These are phyloP conservation scores for Alnus rubra DNA, from an alignment of 306 rosid genomes.

Conservation along the genomic window DNA sequence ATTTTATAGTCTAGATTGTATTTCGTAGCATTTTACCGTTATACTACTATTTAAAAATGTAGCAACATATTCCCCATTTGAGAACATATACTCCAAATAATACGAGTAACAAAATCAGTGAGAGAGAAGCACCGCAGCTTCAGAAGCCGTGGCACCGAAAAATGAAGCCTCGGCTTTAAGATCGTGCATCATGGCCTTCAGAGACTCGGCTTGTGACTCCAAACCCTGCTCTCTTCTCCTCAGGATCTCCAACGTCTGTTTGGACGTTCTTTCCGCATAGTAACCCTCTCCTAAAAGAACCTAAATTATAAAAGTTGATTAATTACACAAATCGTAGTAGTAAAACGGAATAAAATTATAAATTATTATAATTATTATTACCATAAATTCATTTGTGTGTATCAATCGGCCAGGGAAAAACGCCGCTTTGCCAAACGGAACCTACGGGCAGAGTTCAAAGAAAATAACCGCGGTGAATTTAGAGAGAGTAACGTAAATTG, in stretches of 20 bases:
- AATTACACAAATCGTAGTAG: neutral
- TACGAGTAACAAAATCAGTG: neutral
- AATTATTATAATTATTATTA: constrained; percentile 10
- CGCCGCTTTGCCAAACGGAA: constrained; percentile 93
- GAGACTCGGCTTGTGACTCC: constrained; percentile 68
- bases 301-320: constrained; percentile 32
- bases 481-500: neutral
- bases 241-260: constrained; percentile 75
- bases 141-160: constrained; percentile 57
- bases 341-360: neutral
- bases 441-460: constrained; percentile 41
- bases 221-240: constrained; percentile 67
- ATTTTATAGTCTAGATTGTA: too few species aligned
- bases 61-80: too few species aligned
- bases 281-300: constrained; percentile 92
- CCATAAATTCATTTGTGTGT: constrained; percentile 91
- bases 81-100: too few species aligned
- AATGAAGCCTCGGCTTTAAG: constrained; percentile 64
- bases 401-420: constrained; percentile 89
- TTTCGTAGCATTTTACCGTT: too few species aligned
- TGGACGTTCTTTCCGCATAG: constrained; percentile 75
- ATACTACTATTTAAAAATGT: too few species aligned
- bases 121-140: constrained; percentile 48
- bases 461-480: neutral
- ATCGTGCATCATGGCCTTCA: constrained; percentile 61